Percentiles rank a stretch among this genome's conserved stretches.
phyloP scores from a whole-genome alignment of 1,284 basidiomycete genomes.

The Trametes sp. region DNA sequence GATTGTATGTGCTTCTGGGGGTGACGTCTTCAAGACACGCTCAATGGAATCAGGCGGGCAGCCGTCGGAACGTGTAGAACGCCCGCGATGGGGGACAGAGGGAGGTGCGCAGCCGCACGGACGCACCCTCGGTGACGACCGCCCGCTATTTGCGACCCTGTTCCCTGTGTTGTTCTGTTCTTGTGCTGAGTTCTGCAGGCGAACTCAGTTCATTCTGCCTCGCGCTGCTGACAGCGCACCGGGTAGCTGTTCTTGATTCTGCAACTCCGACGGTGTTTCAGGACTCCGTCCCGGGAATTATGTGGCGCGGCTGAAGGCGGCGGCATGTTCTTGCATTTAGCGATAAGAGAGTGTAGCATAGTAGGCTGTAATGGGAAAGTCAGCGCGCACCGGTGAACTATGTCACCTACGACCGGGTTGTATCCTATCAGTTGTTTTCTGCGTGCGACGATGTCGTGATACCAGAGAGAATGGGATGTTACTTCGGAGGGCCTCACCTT shows the following conservation, averaged over 20 bases:
- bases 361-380: not conserved
- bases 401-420: not conserved
- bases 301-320: not conserved
- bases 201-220: not conserved
- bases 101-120: not conserved
- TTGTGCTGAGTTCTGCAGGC: not conserved
- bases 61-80: constrained; percentile 4
- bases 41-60: constrained; percentile 1
- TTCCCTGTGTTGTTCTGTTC: not conserved
- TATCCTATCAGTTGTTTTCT: not conserved
- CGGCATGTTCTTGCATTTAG: not conserved
- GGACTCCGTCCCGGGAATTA: not conserved
- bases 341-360: not conserved
- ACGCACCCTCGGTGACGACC: not conserved
- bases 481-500: not conserved
- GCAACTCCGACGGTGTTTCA: not conserved
- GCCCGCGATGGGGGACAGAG: not conserved
- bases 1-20: not conserved
- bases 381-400: not conserved
- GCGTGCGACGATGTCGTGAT: not conserved
- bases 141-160: not conserved
- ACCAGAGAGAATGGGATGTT: not conserved
- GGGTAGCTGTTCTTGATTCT: not conserved
- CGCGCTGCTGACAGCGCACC: not conserved
- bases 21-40: not conserved